phyloP scores from a whole-genome alignment of 495 filamentous ascomycete genomes.

The Talaromyces adpressus region DNA sequence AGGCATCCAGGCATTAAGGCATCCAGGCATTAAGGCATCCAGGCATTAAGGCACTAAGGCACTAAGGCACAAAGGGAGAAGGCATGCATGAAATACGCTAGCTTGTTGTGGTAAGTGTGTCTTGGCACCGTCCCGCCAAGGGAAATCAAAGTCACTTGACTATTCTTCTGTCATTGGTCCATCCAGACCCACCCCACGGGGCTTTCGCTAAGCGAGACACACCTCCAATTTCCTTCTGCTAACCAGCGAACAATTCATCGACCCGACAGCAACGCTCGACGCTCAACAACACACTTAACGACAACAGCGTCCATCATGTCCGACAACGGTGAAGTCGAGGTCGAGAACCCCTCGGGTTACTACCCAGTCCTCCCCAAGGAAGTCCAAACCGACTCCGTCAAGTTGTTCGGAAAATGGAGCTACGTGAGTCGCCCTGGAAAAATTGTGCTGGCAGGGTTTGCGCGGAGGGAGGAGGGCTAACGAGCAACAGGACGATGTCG shows the following conservation, averaged over 20 bases:
- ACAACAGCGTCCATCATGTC: slow-evolving; percentile 68
- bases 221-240: slow-evolving; percentile 31
- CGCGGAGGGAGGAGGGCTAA: background rate
- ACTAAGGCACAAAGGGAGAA: background rate
- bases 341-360: slow-evolving; percentile 59
- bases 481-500: slow-evolving; percentile 69
- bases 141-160: slow-evolving; percentile 21
- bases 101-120: background rate
- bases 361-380: slow-evolving; percentile 92
- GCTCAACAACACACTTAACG: slow-evolving; percentile 33
- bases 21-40: background rate
- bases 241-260: slow-evolving; percentile 23
- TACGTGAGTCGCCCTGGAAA: slow-evolving; percentile 39
- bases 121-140: background rate
- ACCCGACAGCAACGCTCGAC: slow-evolving; percentile 25
- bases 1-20: too few species aligned
- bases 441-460: background rate
- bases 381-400: slow-evolving; percentile 77
- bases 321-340: slow-evolving; percentile 92
- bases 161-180: slow-evolving; percentile 13
- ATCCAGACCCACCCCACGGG: slow-evolving; percentile 36
- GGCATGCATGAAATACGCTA: background rate
- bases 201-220: slow-evolving; percentile 38
- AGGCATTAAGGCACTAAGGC: background rate
- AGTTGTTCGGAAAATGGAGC: slow-evolving; percentile 96